These are phyloP conservation scores for Zelonia costaricensis DNA, from an alignment of 208 protist species.

Conservation along the genomic window DNA sequence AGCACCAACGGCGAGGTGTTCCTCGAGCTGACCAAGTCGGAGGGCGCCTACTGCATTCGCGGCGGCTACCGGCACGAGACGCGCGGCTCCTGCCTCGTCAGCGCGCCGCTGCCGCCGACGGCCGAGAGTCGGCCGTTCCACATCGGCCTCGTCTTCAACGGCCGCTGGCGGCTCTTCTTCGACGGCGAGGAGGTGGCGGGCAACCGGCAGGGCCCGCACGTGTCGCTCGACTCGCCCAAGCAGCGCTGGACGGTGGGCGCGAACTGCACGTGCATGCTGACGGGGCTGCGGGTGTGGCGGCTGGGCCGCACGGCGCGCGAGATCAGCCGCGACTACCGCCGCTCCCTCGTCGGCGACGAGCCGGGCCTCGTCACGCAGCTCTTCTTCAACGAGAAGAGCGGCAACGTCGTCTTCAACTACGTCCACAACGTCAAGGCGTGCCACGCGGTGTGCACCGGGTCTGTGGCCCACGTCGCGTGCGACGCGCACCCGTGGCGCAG, in stretches of 20 bases:
- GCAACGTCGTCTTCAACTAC: constrained; percentile 88
- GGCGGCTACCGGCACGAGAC: constrained; percentile 89
- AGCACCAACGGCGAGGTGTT: constrained; percentile 90
- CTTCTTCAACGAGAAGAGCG: constrained; percentile 82
- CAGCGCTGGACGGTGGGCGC: constrained; percentile 81
- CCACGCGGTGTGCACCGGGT: constrained; percentile 58
- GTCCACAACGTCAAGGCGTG: constrained; percentile 29
- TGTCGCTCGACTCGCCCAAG: constrained; percentile 70
- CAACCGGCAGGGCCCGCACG: constrained; percentile 68
- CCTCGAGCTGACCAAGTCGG: constrained; percentile 75
- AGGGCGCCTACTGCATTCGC: constrained; percentile 77
- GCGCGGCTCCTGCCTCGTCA: constrained; percentile 77
- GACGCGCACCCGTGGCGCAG: constrained; percentile 38
- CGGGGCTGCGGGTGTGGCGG: constrained; percentile 84
- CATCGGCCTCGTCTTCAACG: constrained; percentile 86
- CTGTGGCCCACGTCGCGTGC: constrained; percentile 49
- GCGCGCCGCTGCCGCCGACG: constrained; percentile 62
- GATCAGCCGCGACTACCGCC: constrained; percentile 74
- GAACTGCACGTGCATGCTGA: constrained; percentile 74
- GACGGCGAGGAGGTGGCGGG: constrained; percentile 73
- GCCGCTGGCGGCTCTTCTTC: constrained; percentile 84
- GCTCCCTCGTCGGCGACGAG: constrained; percentile 68
- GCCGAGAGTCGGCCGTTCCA: constrained; percentile 70
- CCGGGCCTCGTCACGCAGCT: constrained; percentile 75
- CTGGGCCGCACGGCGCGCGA: constrained; percentile 54